Percentiles rank a stretch among this genome's conserved stretches.
phyloP scores from a whole-genome alignment of 495 filamentous ascomycete genomes.

The Penicillium desertorum region DNA sequence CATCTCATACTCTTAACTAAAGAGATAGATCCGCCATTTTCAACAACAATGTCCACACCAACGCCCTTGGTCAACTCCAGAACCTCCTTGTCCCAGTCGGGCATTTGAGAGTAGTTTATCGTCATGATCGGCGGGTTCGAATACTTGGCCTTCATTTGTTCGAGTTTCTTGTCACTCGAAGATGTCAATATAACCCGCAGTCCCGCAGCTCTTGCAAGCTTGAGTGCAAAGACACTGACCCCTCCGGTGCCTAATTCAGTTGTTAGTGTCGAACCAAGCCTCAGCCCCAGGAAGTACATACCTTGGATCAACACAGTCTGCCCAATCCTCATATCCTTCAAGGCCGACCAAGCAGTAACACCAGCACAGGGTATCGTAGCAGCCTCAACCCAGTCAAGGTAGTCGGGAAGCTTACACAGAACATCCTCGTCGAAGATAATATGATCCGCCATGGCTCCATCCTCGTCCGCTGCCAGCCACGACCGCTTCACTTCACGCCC shows the following conservation, averaged over 20 bases:
- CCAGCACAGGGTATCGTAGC: conserved; percentile 39
- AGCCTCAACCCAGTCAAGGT: conserved; percentile 35
- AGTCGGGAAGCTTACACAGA: conserved; percentile 28
- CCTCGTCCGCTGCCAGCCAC: conserved; percentile 39
- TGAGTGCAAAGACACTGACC: conserved; percentile 37
- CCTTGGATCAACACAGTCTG: conserved; percentile 45
- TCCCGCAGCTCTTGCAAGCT: conserved; percentile 35
- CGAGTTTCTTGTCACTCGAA: conserved; percentile 37
- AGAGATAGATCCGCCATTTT: conserved; percentile 36
- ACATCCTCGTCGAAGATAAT: conserved; percentile 35
- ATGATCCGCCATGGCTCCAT: conserved; percentile 39
- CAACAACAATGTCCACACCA: conserved; percentile 44
- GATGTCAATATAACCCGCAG: conserved; percentile 37
- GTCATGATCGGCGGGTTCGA: conserved; percentile 24
- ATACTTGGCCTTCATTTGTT: conserved; percentile 22
- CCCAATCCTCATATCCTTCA: conserved; percentile 34
- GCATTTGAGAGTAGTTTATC: conserved; percentile 35
- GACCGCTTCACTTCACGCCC: conserved; percentile 24
- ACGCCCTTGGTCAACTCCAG: conserved; percentile 32
- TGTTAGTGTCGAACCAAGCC: neutral
- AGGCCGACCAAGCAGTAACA: conserved; percentile 41
- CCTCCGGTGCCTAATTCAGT: conserved; percentile 32
- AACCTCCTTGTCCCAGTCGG: conserved; percentile 39
- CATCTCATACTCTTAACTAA: conserved; percentile 38
- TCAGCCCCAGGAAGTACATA: conserved; percentile 4